A percentile compares a stretch with the other conserved stretches of the same genome.
Evolutionary conservation across 1,139 yeast species (phyloP).

Genomic region (Debaryomyces fabryi): DNA sequence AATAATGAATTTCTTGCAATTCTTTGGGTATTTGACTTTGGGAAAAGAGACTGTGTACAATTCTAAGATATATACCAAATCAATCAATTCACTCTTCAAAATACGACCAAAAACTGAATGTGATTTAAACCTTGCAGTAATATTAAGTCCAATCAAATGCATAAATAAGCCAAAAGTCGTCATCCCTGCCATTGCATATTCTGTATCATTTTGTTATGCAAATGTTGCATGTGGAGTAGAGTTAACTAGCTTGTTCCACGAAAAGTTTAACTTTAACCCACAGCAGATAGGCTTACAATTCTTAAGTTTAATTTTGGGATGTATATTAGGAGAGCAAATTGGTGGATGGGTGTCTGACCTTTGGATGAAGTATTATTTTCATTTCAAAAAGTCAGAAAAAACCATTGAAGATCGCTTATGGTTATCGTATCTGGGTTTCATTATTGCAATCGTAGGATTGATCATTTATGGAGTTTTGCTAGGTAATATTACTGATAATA

Average conservation of each 20-base stretch:
- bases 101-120: conserved; percentile 10
- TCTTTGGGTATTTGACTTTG: conserved; percentile 18
- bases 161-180: conserved; percentile 15
- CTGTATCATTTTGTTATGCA: conserved; percentile 20
- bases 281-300: conserved; percentile 25
- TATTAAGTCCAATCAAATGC: conserved; percentile 17
- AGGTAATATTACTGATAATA: conserved; percentile 11
- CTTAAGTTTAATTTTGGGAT: conserved; percentile 20
- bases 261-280: conserved; percentile 20
- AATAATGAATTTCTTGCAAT: conserved; percentile 19
- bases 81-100: not conserved
- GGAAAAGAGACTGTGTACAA: conserved; percentile 23
- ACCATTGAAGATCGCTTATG: conserved; percentile 16
- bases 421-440: conserved; percentile 23
- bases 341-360: conserved; percentile 24
- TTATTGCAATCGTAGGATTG: conserved; percentile 18
- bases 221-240: conserved; percentile 25
- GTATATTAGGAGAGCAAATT: conserved; percentile 21
- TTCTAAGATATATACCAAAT: not conserved
- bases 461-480: conserved; percentile 21
- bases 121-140: conserved; percentile 10
- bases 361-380: conserved; percentile 18
- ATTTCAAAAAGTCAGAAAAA: not conserved
- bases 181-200: conserved; percentile 21
- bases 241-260: conserved; percentile 19